phyloP scores from a whole-genome alignment of 495 filamentous ascomycete genomes.

The Daldinia grandis region DNA sequence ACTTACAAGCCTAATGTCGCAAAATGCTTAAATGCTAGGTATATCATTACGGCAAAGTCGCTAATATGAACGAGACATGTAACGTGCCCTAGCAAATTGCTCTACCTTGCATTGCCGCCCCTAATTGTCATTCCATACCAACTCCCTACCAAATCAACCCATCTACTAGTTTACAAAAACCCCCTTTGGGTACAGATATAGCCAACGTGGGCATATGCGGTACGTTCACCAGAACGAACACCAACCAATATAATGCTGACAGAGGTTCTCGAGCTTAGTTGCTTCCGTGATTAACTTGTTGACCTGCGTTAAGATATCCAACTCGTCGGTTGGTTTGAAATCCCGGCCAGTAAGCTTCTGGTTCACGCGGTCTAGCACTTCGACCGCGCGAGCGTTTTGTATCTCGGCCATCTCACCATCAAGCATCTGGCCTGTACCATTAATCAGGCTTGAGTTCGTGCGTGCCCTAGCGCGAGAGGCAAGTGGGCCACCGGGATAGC shows the following conservation, averaged over 20 bases:
- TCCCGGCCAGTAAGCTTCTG: conserved; percentile 88
- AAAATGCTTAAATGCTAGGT: neutral
- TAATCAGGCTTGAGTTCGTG: conserved; percentile 60
- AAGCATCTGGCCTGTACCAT: conserved; percentile 43
- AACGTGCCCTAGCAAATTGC: neutral
- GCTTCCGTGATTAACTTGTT: conserved; percentile 94
- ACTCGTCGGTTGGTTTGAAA: conserved; percentile 76
- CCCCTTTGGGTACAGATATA: neutral
- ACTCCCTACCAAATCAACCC: conserved; percentile 1
- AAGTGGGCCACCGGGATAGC: conserved; percentile 58
- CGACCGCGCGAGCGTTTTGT: conserved; percentile 90
- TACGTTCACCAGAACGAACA: conserved; percentile 82
- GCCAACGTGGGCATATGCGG: neutral
- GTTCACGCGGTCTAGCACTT: conserved; percentile 89
- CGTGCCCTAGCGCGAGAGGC: conserved; percentile 61
- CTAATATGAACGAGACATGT: neutral
- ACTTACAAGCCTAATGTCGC: neutral
- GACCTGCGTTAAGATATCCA: conserved; percentile 87
- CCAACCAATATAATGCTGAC: conserved; percentile 99
- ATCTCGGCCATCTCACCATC: conserved; percentile 69
- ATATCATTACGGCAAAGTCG: neutral
- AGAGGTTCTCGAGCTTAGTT: conserved; percentile 95
- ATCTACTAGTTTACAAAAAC: neutral
- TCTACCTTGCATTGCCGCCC: neutral
- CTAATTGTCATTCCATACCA: conserved; percentile 1